Evolutionary conservation across 2,329 filamentous ascomycete genomes (phyloP).

Genomic region (Colletotrichum eleusines): DNA sequence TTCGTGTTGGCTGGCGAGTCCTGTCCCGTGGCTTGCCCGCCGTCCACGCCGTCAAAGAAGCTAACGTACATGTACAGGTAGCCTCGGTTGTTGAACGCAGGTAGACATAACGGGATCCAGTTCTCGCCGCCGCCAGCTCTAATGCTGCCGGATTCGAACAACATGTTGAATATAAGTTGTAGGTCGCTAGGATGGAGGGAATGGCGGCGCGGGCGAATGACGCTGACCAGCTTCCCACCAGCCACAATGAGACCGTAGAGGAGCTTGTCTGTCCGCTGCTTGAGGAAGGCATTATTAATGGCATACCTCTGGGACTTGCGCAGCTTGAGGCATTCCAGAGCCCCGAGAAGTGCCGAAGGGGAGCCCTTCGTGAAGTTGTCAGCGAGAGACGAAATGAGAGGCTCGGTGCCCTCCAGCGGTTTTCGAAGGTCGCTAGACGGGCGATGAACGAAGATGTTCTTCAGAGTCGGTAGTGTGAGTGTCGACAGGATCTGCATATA

Average conservation of each 20-base stretch:
- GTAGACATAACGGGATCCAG: slow-evolving; percentile 96
- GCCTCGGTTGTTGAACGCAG: slow-evolving; percentile 95
- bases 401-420: slow-evolving; percentile 91
- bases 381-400: slow-evolving; percentile 88
- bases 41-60: slow-evolving; percentile 78
- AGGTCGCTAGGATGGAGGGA: slow-evolving; percentile 95
- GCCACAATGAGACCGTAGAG: slow-evolving; percentile 95
- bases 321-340: slow-evolving; percentile 92
- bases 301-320: slow-evolving; percentile 86
- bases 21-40: slow-evolving; percentile 50
- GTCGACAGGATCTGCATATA: slow-evolving; percentile 99
- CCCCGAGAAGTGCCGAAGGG: slow-evolving; percentile 86
- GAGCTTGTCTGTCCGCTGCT: slow-evolving; percentile 79
- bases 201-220: slow-evolving; percentile 93
- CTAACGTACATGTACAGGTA: slow-evolving; percentile 99
- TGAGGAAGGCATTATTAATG: slow-evolving; percentile 90
- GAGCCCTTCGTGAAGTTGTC: slow-evolving; percentile 96
- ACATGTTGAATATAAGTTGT: slow-evolving; percentile 98
- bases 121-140: slow-evolving; percentile 93
- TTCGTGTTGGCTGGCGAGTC: slow-evolving; percentile 72
- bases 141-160: slow-evolving; percentile 94
- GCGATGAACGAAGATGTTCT: slow-evolving; percentile 87
- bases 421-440: slow-evolving; percentile 94
- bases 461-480: slow-evolving; percentile 87
- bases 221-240: slow-evolving; percentile 91